Evolutionary conservation across 345 rosid species (phyloP), one percentile per base, ranked within the genome.

Genomic region (Cochlearia excelsa): DNA sequence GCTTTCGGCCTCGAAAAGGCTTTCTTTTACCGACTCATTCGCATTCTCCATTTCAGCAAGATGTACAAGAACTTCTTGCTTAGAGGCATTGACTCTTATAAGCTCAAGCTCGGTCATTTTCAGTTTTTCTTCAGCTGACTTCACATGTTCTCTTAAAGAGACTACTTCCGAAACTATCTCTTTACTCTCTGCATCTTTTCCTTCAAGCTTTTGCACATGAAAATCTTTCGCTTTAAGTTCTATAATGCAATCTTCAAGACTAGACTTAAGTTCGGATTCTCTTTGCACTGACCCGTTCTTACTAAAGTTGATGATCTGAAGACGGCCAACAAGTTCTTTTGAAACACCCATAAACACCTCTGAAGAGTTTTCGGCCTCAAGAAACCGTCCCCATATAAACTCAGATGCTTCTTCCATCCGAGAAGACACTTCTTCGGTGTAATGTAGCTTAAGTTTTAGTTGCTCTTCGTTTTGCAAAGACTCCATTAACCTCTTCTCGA

Each of bases 381-480:
- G 70, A 80, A 93, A 93, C 68, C 91, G 78, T 75, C 91, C 96
- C 94, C 87, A 84, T 38, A 88, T 83, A 48, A 86, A 87, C 81
- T 86, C 95, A 9, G 97, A 85, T 1, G 95, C 95, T 84, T 88
- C 99, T 77, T 93, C 99, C 95, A 93, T 93, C 73, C 83, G 84
- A 38, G 85, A 73, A 67, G 87, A 70, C 8, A 93, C 86, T 72
- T 87, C 91, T 61, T 83, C 91, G 0, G 89, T 93, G 61, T 66
- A 73, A 48, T 82, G 89, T 28, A 93, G 81, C 85, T 89, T 89
- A 51, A 82, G 47, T 68, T 85, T 82, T 75, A 92, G 66, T 66
- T 85, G 91, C 58, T 86, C 91, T 76, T 92, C 91, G 26, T 77
- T 83, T 76, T 74, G 84, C 65, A 70, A 71, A 2, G 77, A 69